Conservation (phyloP, 768 basidiomycete genomes). For the Mycena metata region DNA sequence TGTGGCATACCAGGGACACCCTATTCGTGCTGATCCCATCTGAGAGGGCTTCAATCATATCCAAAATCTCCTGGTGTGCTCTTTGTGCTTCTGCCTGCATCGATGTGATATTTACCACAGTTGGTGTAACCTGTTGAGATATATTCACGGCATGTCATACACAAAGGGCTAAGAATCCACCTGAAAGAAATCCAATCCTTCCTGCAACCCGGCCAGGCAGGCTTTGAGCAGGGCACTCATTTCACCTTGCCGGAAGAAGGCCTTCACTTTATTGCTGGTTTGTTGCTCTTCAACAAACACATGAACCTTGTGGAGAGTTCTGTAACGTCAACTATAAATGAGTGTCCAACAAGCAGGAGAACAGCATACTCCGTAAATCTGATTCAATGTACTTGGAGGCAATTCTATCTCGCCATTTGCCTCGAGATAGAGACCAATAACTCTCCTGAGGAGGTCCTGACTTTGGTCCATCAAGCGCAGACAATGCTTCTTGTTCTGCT, state of each 20-base stretch:
- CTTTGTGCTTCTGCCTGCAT: no score
- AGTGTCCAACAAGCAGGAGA: neutral
- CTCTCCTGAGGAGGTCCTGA: no score
- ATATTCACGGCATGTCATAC: neutral
- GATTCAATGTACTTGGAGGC: neutral
- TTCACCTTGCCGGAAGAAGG: neutral
- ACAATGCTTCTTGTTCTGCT: no score
- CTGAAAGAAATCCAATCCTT: neutral
- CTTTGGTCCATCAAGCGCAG: no score
- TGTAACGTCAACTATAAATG: neutral
- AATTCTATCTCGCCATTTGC: no score
- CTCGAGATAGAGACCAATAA: no score
- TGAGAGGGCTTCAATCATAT: no score
- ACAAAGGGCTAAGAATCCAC: neutral
- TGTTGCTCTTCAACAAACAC: neutral
- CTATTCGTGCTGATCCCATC: no score
- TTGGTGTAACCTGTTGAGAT: neutral
- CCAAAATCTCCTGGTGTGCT: no score
- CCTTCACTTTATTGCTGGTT: neutral
- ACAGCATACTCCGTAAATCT: neutral
- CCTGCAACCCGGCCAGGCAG: neutral
- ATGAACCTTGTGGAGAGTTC: slow-evolving; percentile 5
- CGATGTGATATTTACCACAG: neutral
- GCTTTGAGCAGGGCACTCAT: neutral
- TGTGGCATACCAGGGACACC: no score